Evolutionary conservation across 116 monocot genomes (phyloP).

Genomic region (Phalaenopsis hybrid): DNA sequence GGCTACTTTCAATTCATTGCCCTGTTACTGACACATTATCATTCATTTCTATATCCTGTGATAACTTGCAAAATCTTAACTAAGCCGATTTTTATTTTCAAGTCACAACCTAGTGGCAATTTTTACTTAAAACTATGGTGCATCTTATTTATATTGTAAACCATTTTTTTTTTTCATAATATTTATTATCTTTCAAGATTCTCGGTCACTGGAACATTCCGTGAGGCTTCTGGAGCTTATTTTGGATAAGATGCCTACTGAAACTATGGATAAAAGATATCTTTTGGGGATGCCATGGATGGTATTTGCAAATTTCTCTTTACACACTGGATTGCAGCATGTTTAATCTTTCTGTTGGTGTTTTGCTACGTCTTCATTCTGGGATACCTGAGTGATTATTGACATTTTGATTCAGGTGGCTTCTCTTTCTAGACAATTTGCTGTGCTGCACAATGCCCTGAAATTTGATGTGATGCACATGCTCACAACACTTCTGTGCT

Average conservation of each 20-base stretch:
- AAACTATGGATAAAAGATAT: slow-evolving; percentile 7
- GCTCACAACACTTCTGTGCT: slow-evolving; percentile 59
- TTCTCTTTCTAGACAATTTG: slow-evolving; percentile 64
- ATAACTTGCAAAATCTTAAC: background rate
- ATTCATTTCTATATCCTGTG: background rate
- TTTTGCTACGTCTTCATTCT: background rate
- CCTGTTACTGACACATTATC: background rate
- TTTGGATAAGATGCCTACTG: too few species aligned
- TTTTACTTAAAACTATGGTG: background rate
- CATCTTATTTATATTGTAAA: background rate
- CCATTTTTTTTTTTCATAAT: background rate
- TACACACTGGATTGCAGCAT: background rate
- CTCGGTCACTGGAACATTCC: too few species aligned
- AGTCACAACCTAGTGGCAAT: background rate
- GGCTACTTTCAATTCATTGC: background rate
- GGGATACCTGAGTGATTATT: slow-evolving; percentile 9
- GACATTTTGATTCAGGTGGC: slow-evolving; percentile 46
- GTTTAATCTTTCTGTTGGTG: slow-evolving; percentile 5
- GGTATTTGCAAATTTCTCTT: slow-evolving; percentile 30
- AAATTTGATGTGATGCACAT: slow-evolving; percentile 89
- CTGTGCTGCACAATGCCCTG: slow-evolving; percentile 57
- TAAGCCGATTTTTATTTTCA: background rate
- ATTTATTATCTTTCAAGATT: slow-evolving; percentile 14
- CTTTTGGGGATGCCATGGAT: slow-evolving; percentile 46
- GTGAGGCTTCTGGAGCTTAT: too few species aligned